Percentiles rank a stretch among this genome's conserved stretches.
Evolutionary conservation across 2,329 filamentous ascomycete species (phyloP).

Genomic region (Colletotrichum echinochloae): DNA sequence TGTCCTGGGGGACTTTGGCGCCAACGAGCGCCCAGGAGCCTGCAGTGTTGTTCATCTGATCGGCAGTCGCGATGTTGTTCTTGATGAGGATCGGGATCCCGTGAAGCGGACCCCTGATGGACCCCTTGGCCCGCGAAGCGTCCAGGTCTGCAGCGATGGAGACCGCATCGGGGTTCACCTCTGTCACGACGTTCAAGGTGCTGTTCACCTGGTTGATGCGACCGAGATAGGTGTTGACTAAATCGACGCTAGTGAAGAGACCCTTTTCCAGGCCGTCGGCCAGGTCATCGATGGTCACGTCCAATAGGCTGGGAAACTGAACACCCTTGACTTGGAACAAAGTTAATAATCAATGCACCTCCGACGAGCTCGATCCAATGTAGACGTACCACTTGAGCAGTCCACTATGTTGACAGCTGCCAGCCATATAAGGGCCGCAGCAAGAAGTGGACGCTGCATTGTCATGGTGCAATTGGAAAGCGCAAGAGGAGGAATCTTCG

Average conservation of each 20-base stretch:
- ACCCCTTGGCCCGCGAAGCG: slow-evolving; percentile 46
- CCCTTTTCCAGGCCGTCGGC: slow-evolving; percentile 47
- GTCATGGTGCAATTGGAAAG: slow-evolving; percentile 1
- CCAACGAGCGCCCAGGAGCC: slow-evolving; percentile 70
- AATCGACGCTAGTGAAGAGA: slow-evolving; percentile 52
- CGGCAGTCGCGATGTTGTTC: slow-evolving; percentile 72
- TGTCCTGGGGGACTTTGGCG: slow-evolving; percentile 65
- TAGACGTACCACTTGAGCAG: slow-evolving; percentile 26
- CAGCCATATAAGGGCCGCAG: slow-evolving; percentile 24
- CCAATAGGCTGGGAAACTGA: slow-evolving; percentile 49
- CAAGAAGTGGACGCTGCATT: background rate
- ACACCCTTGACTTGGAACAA: slow-evolving; percentile 14
- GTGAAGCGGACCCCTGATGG: slow-evolving; percentile 61
- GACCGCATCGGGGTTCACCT: slow-evolving; percentile 52
- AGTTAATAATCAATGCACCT: slow-evolving; percentile 10
- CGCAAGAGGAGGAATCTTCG: no score
- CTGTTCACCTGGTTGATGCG: slow-evolving; percentile 46
- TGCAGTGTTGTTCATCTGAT: slow-evolving; percentile 69
- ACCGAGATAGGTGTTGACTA: slow-evolving; percentile 48
- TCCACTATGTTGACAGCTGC: slow-evolving; percentile 9
- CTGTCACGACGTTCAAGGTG: slow-evolving; percentile 48
- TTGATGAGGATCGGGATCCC: slow-evolving; percentile 75
- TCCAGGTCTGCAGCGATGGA: slow-evolving; percentile 49
- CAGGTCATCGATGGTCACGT: slow-evolving; percentile 51
- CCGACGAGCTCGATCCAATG: background rate